Base-by-base conservation (phyloP, 164 flowering plant genomes). In the Piper betle region DNA sequence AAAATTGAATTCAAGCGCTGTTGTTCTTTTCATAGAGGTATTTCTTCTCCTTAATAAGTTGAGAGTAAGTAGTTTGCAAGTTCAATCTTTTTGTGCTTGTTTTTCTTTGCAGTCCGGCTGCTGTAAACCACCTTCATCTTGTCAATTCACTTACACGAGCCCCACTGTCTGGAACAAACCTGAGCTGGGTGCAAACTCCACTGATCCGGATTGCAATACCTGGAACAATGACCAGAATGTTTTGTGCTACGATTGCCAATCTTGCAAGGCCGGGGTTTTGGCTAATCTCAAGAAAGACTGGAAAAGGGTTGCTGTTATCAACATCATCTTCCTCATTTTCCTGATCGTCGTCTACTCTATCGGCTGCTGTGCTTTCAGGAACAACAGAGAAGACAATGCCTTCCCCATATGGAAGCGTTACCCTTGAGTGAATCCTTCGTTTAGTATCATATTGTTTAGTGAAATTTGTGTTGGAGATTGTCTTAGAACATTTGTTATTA, bases 301-400 rank as follows among this genome's bases (percentile, higher is more conserved):
- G 86, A 80, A 75, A 72, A 82, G 65, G 69, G 73, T 75, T 43
- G 84, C 86, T 2, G 52, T 76, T 9, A 62, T 82, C 57, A 82
- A 76, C 71, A 73, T 76, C 37, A 65, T 78, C 18, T 65, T 78
- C 71, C 74, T 80, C 52, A 61, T 75, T 60, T 71, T 76, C 75
- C 81, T 82, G 55, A 59, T 80, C 54, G 48, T 80, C 33, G 79
- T 80, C 42, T 80, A 78, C 69, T 73, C 81, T 7, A 12, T 80
- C 8, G 86, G 86, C 0, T 80, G 84, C 67, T 80, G 82, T 46
- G 86, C 86, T 25, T 78, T 76, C 75, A 67, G 86, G 60, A 82
- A 81, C 78, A 81, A 66, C 65, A 71, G 78, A 59, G 66, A 62
- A 42, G 81, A 79, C 70, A 80, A 73, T 62, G 38, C 52, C 42